Percentiles rank a stretch among this genome's conserved stretches.
Conservation (phyloP, 164 flowering plant genomes). For the Chimonanthus salicifolius region DNA sequence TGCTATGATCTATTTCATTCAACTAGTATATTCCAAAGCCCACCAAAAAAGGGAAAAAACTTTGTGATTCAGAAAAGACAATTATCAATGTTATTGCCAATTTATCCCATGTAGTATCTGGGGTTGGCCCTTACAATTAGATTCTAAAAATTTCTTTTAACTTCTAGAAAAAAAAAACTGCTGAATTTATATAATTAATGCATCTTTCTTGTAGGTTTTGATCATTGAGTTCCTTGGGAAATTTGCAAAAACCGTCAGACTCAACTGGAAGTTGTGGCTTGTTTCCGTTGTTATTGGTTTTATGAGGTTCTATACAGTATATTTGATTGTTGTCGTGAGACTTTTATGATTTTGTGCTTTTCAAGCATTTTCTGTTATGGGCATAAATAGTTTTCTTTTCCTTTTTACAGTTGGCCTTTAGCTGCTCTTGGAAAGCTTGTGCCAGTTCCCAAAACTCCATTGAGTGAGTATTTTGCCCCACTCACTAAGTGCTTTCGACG, state of each 20-base stretch:
- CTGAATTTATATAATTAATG: not conserved
- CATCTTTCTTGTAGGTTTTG: slow-evolving; percentile 34
- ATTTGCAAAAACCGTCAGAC: slow-evolving; percentile 56
- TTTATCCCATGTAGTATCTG: not conserved
- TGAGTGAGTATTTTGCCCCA: slow-evolving; percentile 19
- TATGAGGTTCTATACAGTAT: slow-evolving; percentile 43
- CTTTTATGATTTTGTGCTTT: not conserved
- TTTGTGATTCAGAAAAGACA: too few species aligned
- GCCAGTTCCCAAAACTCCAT: slow-evolving; percentile 73
- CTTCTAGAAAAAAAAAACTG: too few species aligned
- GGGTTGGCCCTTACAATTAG: not conserved
- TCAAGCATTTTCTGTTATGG: not conserved
- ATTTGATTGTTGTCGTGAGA: too few species aligned
- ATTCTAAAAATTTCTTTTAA: too few species aligned
- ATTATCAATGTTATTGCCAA: too few species aligned
- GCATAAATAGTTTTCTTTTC: not conserved
- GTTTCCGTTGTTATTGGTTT: slow-evolving; percentile 51
- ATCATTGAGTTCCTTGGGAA: slow-evolving; percentile 81
- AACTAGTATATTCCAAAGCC: too few species aligned
- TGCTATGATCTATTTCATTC: too few species aligned
- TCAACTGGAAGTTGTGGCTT: slow-evolving; percentile 69
- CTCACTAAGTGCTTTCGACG: slow-evolving; percentile 1
- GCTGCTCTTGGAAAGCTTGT: slow-evolving; percentile 68
- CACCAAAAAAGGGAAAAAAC: too few species aligned
- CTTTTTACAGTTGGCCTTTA: slow-evolving; percentile 78